Percentiles rank a stretch among this genome's conserved stretches.
Evolutionary conservation across 768 basidiomycete genomes (phyloP).

Genomic region (Leccinum barrowsii): DNA sequence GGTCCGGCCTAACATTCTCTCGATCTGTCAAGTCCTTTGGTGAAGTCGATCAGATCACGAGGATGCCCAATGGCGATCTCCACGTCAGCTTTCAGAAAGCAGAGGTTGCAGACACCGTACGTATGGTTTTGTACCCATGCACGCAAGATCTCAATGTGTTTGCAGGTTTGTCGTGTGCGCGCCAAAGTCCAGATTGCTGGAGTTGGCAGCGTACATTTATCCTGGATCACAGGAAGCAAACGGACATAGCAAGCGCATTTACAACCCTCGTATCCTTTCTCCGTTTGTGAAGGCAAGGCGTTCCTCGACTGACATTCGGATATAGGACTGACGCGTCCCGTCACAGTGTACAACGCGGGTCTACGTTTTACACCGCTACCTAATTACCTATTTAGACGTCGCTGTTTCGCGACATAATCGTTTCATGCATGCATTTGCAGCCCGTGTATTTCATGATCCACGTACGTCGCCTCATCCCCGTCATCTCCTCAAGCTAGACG

Average conservation of each 20-base stretch:
- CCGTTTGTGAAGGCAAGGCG: slow-evolving; percentile 25
- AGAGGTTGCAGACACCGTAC: slow-evolving; percentile 78
- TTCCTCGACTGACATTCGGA: background rate
- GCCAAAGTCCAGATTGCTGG: slow-evolving; percentile 71
- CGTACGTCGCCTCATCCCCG: slow-evolving; percentile 8
- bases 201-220: slow-evolving; percentile 75
- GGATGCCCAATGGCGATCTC: slow-evolving; percentile 76
- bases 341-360: slow-evolving; percentile 27
- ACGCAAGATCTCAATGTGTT: slow-evolving; percentile 6
- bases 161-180: slow-evolving; percentile 72
- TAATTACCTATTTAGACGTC: slow-evolving; percentile 23
- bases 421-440: slow-evolving; percentile 20
- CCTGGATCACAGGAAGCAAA: slow-evolving; percentile 62
- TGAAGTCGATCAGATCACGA: slow-evolving; percentile 65
- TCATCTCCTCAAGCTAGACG: background rate
- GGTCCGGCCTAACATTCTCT: slow-evolving; percentile 4
- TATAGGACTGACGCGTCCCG: slow-evolving; percentile 1
- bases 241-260: slow-evolving; percentile 24
- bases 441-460: slow-evolving; percentile 29
- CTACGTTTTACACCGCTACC: slow-evolving; percentile 25
- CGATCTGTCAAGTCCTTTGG: slow-evolving; percentile 58
- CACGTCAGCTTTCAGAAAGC: slow-evolving; percentile 70
- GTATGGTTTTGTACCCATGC: slow-evolving; percentile 20
- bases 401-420: slow-evolving; percentile 29
- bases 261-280: background rate